phyloP scores from a whole-genome alignment of 768 basidiomycete genomes.

The Leucocoprinus sp. region DNA sequence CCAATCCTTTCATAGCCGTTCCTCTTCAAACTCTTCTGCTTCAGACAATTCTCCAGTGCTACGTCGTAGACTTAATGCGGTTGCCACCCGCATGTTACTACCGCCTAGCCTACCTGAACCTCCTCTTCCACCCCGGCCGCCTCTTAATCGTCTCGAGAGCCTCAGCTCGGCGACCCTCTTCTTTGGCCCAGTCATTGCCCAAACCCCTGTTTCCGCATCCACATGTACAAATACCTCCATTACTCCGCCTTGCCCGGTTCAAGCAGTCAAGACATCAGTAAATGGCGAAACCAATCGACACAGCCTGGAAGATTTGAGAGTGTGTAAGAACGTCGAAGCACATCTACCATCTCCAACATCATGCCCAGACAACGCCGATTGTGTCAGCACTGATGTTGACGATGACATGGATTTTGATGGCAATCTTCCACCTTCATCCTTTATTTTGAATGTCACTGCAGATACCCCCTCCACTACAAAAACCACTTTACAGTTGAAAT shows the following conservation, averaged over 20 bases:
- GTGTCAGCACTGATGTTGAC: constrained; percentile 32
- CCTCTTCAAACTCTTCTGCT: constrained; percentile 32
- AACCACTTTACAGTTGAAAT: constrained; percentile 54
- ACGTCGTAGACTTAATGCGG: constrained; percentile 42
- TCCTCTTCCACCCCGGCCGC: constrained; percentile 24
- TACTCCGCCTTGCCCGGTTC: constrained; percentile 15
- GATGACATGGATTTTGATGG: constrained; percentile 50
- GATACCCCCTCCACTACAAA: constrained; percentile 45
- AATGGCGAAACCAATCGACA: constrained; percentile 38
- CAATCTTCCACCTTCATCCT: constrained; percentile 41
- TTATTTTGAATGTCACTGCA: constrained; percentile 46
- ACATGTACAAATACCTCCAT: constrained; percentile 24
- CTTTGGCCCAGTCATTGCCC: constrained; percentile 52
- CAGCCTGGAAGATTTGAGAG: constrained; percentile 30
- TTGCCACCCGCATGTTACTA: constrained; percentile 15
- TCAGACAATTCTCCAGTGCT: constrained; percentile 50
- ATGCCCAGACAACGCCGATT: constrained; percentile 17
- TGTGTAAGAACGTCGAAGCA: constrained; percentile 36
- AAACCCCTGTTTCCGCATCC: constrained; percentile 17
- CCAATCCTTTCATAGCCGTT: constrained; percentile 36
- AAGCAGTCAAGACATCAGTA: constrained; percentile 1
- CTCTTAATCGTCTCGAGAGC: constrained; percentile 46
- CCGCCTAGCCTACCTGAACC: constrained; percentile 14
- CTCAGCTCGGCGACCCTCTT: constrained; percentile 56
- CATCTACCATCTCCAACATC: constrained; percentile 35